These are phyloP conservation scores for Epichloe sibirici DNA, from an alignment of 2,329 filamentous ascomycete genomes.

Conservation along the genomic window DNA sequence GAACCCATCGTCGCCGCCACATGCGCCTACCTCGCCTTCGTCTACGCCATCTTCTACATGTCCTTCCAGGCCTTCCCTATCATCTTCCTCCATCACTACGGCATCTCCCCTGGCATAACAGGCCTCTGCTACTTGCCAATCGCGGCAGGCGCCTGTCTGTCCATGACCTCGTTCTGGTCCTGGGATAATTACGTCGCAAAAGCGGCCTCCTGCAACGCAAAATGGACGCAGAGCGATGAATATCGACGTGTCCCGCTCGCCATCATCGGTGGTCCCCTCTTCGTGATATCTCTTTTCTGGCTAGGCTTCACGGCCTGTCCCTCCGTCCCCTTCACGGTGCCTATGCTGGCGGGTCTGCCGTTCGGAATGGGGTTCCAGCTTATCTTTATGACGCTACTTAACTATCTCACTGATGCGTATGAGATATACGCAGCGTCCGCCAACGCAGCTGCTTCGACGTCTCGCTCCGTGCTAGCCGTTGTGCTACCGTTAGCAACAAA, in stretches of 20 bases:
- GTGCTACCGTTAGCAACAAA: conserved; percentile 44
- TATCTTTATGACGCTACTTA: conserved; percentile 52
- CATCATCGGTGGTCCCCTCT: conserved; percentile 55
- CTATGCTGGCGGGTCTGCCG: conserved; percentile 46
- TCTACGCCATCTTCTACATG: conserved; percentile 57
- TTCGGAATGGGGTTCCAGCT: conserved; percentile 51
- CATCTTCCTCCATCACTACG: conserved; percentile 53
- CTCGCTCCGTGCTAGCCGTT: conserved; percentile 87
- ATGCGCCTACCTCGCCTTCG: conserved; percentile 58
- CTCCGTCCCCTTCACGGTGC: conserved; percentile 38
- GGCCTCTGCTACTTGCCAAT: conserved; percentile 61
- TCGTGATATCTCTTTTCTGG: conserved; percentile 45
- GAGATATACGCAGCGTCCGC: conserved; percentile 58
- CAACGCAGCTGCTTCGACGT: conserved; percentile 75
- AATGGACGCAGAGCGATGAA: conserved; percentile 52
- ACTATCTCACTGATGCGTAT: conserved; percentile 57
- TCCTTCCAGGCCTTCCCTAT: conserved; percentile 65
- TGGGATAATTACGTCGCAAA: conserved; percentile 50
- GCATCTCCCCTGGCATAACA: conserved; percentile 47
- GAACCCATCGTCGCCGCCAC: conserved; percentile 64
- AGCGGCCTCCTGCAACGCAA: conserved; percentile 33
- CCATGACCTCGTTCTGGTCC: conserved; percentile 47
- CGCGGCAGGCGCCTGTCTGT: conserved; percentile 47
- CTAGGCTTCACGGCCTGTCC: conserved; percentile 45
- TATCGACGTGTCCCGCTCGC: conserved; percentile 60